Conservation (phyloP, 352 stramenopile genomes). For the Phytophthora niederhauseri region DNA sequence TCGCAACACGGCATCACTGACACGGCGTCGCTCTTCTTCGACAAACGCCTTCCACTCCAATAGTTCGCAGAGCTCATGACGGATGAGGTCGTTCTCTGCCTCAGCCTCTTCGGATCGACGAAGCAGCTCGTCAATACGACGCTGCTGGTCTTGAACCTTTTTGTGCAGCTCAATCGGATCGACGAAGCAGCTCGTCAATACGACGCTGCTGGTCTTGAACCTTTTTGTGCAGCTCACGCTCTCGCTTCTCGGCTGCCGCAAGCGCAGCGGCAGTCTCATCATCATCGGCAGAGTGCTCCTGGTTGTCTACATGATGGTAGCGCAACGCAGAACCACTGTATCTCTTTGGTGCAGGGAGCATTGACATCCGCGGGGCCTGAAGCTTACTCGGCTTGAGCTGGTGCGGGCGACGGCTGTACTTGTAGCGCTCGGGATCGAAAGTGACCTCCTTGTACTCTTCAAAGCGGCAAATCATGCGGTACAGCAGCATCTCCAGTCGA, state of each 20-base stretch:
- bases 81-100: conserved; percentile 71
- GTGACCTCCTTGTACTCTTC: conserved; percentile 83
- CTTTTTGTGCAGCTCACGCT: conserved; percentile 54
- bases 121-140: conserved; percentile 35
- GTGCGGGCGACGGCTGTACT: conserved; percentile 19
- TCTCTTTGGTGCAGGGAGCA: conserved; percentile 49
- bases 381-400: conserved; percentile 41
- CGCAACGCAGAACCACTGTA: conserved; percentile 41
- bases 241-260: conserved; percentile 34
- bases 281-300: conserved; percentile 42
- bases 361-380: conserved; percentile 49
- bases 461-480: conserved; percentile 87
- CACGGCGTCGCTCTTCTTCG: conserved; percentile 49
- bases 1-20: conserved; percentile 51
- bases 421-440: conserved; percentile 52
- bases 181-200: conserved; percentile 32
- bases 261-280: conserved; percentile 28
- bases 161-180: conserved; percentile 50
- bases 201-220: conserved; percentile 44
- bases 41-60: conserved; percentile 77
- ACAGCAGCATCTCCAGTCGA: conserved; percentile 82
- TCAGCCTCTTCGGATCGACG: conserved; percentile 55
- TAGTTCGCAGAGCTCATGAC: conserved; percentile 68
- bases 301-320: conserved; percentile 47
- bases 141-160: conserved; percentile 46